Base-by-base conservation (phyloP, 2,329 filamentous ascomycete genomes). In the Dothiorella sarmentorum region DNA sequence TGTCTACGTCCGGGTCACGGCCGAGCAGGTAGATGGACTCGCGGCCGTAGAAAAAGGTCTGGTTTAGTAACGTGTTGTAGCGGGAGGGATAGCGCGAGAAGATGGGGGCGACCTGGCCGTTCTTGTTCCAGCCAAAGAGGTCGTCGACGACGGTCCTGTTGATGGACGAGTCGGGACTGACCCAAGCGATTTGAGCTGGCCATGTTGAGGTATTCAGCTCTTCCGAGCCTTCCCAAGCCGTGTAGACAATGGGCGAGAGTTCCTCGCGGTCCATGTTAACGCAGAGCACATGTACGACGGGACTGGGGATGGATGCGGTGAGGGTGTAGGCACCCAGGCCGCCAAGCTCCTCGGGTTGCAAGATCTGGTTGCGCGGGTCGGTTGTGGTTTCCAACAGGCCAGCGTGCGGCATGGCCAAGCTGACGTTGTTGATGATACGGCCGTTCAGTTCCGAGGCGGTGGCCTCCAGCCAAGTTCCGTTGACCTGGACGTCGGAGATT, bases 401-500 rank as follows among this genome's bases (percentile, higher is more conserved):
- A 0, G 85, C 78, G 65, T 94, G 90, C 0, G 90, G 90, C 81
- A 92, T 87, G 0, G 88, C 88, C 63, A 92, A 78, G 0, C 87
- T 89, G 24, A 91, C 83, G 62, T 92, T 91, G 68, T 91, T 89
- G 65, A 93, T 76, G 35, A 88, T 78, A 24, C 88, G 78, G 0
- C 76, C 73, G 56, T 82, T 73, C 3, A 74, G 69, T 0, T 78
- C 77, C 17, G 85, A 80, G 58, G 89, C 77, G 31, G 78, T 73
- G 7, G 78, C 73, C 59, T 88, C 79, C 35, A 91, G 84, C 89
- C 89, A 94, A 2, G 83, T 78, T 0, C 84, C 86, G 1, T 74
- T 79, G 57, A 92, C 77, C 0, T 88, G 91, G 0, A 86, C 90
- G 63, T 91, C 91, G 60, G 91, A 88, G 1, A 91, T 71, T 9